Evolutionary conservation across 495 filamentous ascomycete species (phyloP), one percentile per base, ranked within the genome.

Genomic region (Talaromyces wortmannii): DNA sequence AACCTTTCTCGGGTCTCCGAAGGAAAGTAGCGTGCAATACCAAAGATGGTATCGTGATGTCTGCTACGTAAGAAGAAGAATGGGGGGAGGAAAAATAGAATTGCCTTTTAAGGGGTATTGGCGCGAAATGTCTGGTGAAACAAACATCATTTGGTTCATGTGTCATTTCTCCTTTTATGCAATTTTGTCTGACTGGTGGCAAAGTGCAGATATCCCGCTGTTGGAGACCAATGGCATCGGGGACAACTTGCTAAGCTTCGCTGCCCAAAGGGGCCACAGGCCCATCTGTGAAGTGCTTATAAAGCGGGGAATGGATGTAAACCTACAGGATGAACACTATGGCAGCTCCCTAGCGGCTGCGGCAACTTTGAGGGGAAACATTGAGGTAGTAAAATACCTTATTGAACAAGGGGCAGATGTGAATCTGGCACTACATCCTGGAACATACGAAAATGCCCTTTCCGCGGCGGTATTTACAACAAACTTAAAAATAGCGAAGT

Each of bases 141-240:
- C 0, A 18, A 60, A 10, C 6, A 4, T 59, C 13, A 49, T 61
- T 18, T 67, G 62, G 29, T 55, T 63, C 10, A 61, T 65, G 31
- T 72, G 66, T 42, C 48, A 51, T 17, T 66, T 70, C 40, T 53
- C 57, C 6, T 52, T 69, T 45, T 56, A 59, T 48, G 45, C 36
- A 23, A 45, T 64, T 33, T 45, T 72, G 13, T 57, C 55, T 8
- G 63, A 66, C 40, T 69, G 66, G 69, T 68, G 63, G 64, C 36
- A 60, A 11, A 36, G 48, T 18, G 50, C 48, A 30, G 47, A 58
- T 12, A 49, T 67, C 31, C 50, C 57, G 47, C 16, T 50, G 12
- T 44, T 47, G 0, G 5, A 17, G 0, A 12, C 52, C 4, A 58
- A 59, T 17, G 30, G n/a, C 10, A 31, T 52, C 29, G 55, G 53